Base-by-base conservation (phyloP, 169 alveolate species). In the Plasmodium relictum region DNA sequence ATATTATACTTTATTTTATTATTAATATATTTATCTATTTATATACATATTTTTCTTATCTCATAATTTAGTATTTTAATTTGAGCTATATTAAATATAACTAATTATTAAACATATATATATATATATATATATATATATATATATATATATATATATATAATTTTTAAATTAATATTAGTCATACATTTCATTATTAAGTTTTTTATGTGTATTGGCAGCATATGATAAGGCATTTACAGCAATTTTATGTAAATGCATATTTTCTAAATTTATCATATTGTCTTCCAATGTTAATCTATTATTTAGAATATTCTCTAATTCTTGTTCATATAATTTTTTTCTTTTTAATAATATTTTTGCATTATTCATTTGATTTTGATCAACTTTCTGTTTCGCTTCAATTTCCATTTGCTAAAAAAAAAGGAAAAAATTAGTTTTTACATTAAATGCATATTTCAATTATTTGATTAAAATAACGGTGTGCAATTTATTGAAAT, bases 191-290 rank as follows among this genome's bases (percentile, higher is more conserved):
- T 83, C 91, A 24, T 65, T 83, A 59, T 83, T 83, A 70, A 83
- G 42, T 45, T 83, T 83, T 68, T 83, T 83, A 39, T 83, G 91
- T 20, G 91, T 83, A 58, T 65, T 83, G 41, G 91, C 91, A 10
- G 91, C 71, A 68, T 83, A 83, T 12, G 91, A 83, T 52, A 94
- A 73, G 12, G 96, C 96, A 69, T 85, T 89, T 16, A 92, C 92
- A 7, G 96, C 95, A 78, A 90, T 52, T 59, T 94, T 94, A 58
- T 94, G 96, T 88, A 94, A 88, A 37, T 92, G 94, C 65, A 94
- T 94, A 59, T 94, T 93, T 85, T 94, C 96, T 63, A 94, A 73
- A 16, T 94, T 92, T 45, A 94, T 94, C 92, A 87, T 92, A 66
- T 94, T 94, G 76, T 93, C 83, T 90, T 94, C 96, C 48, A 94